phyloP scores from a whole-genome alignment of 1,139 yeast species.

The Debaryomyces nepalensis region DNA sequence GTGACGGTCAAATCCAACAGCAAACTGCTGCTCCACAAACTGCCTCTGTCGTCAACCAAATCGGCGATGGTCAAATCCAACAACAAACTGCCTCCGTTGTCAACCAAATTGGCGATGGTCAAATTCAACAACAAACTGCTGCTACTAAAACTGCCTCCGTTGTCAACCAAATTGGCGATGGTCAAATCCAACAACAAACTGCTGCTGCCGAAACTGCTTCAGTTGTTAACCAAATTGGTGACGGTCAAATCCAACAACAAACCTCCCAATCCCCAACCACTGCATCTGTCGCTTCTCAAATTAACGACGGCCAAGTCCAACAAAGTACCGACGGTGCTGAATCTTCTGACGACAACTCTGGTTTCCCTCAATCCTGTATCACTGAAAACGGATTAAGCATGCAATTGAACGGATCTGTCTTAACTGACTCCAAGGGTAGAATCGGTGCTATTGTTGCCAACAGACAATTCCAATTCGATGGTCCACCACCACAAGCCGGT shows the following conservation, averaged over 20 bases:
- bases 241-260: constrained; percentile 54
- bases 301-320: constrained; percentile 43
- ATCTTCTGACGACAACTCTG: constrained; percentile 16
- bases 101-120: constrained; percentile 41
- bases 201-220: constrained; percentile 27
- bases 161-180: constrained; percentile 59
- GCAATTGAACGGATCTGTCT: constrained; percentile 55
- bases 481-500: constrained; percentile 93
- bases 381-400: constrained; percentile 57
- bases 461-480: constrained; percentile 88
- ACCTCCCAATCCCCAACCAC: constrained; percentile 38
- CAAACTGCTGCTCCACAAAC: constrained; percentile 33
- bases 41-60: constrained; percentile 39
- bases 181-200: constrained; percentile 64
- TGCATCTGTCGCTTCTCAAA: constrained; percentile 34
- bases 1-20: constrained; percentile 46
- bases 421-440: constrained; percentile 70
- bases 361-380: constrained; percentile 44
- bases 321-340: constrained; percentile 24
- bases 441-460: constrained; percentile 82
- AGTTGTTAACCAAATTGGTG: constrained; percentile 37
- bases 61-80: constrained; percentile 48
- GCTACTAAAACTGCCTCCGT: constrained; percentile 43
- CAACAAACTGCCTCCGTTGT: constrained; percentile 39
- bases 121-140: constrained; percentile 38